A percentile compares a stretch with the other conserved stretches of the same genome.
These are phyloP conservation scores for Rhizopus stolonifer DNA, from an alignment of 371 early-diverging fungal genomes.

Conservation along the genomic window DNA sequence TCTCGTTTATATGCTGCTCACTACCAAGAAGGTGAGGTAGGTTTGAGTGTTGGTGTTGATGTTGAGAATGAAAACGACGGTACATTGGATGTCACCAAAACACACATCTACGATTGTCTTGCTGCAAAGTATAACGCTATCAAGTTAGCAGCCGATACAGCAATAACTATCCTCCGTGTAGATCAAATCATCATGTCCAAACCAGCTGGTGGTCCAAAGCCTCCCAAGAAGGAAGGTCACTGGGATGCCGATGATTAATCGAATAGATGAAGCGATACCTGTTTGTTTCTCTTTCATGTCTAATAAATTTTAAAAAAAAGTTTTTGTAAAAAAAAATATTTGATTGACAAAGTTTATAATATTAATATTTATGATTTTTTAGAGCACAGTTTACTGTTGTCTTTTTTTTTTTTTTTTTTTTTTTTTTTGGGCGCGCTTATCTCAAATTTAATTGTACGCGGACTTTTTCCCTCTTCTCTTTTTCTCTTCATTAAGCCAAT, in stretches of 20 bases:
- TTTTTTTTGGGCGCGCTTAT: background rate
- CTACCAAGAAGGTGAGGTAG: slow-evolving; percentile 64
- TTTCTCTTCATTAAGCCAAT: background rate
- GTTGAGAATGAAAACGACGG: slow-evolving; percentile 80
- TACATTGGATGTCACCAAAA: slow-evolving; percentile 75
- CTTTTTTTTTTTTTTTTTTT: too few relatives aligned
- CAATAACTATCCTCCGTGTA: slow-evolving; percentile 92
- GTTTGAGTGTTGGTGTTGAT: slow-evolving; percentile 67
- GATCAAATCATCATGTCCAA: slow-evolving; percentile 99
- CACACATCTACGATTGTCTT: slow-evolving; percentile 79
- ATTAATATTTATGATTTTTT: too few relatives aligned
- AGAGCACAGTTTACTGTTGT: too few relatives aligned
- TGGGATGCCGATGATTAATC: slow-evolving; percentile 83
- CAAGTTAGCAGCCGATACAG: slow-evolving; percentile 89
- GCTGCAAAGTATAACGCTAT: slow-evolving; percentile 85
- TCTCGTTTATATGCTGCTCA: slow-evolving; percentile 95
- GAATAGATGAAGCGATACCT: background rate
- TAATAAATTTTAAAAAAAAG: background rate
- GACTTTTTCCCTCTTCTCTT: slow-evolving; percentile 2
- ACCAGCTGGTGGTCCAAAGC: slow-evolving; percentile 95
- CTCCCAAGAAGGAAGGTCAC: slow-evolving; percentile 83
- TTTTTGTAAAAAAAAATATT: background rate
- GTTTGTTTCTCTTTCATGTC: background rate
- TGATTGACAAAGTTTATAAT: too few relatives aligned
- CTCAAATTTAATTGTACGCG: background rate